Percentiles rank a stretch among this genome's conserved stretches.
Evolutionary conservation across 306 rosid genomes (phyloP).

Genomic region (Citrullus amarus): DNA sequence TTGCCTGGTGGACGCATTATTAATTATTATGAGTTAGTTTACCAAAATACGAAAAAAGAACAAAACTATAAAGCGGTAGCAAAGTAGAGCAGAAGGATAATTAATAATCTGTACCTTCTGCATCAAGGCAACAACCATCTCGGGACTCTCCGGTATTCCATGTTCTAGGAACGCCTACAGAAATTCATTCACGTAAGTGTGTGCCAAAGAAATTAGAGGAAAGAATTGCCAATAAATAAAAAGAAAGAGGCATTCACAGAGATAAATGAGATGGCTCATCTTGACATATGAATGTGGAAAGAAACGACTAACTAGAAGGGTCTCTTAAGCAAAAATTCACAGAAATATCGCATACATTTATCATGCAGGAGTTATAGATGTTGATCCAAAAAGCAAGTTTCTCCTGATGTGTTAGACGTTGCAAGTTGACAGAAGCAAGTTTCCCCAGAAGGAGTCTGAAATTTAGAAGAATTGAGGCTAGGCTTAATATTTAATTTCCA

Average conservation of each 20-base stretch:
- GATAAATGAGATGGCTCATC: background rate
- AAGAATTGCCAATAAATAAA: background rate
- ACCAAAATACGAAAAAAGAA: background rate
- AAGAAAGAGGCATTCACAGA: background rate
- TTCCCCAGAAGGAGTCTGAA: conserved; percentile 66
- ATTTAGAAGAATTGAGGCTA: conserved; percentile 12
- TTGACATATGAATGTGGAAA: background rate
- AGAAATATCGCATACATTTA: conserved; percentile 41
- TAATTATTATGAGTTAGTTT: background rate
- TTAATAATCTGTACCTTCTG: conserved; percentile 37
- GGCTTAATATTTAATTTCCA: background rate
- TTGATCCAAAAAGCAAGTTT: conserved; percentile 98
- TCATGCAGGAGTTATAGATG: conserved; percentile 87
- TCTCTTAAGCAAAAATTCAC: background rate
- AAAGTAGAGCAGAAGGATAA: background rate
- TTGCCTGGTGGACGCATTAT: conserved; percentile 37
- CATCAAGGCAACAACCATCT: conserved; percentile 58
- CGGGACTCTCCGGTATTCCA: conserved; percentile 76
- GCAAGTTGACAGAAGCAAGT: conserved; percentile 61
- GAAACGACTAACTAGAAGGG: background rate
- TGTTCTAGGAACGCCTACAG: conserved; percentile 68
- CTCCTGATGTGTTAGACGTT: conserved; percentile 66
- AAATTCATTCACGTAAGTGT: background rate
- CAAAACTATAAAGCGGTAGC: background rate
- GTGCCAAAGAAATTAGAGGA: background rate